Evolutionary conservation across 1,284 basidiomycete genomes (phyloP).

Genomic region (Ceratobasidium sp.): DNA sequence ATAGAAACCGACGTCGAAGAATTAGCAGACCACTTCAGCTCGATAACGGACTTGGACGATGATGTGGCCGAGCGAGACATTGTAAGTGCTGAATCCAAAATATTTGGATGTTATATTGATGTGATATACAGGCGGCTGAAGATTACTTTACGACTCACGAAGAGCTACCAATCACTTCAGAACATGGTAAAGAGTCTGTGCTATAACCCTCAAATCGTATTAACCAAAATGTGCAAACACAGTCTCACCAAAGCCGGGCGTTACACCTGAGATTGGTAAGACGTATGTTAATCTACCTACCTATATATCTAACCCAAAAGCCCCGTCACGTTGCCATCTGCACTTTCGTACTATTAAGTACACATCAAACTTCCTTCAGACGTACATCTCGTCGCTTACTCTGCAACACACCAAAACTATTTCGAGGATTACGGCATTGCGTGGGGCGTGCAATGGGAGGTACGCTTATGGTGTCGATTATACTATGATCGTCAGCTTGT

Average conservation of each 20-base stretch:
- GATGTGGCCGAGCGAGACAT: neutral
- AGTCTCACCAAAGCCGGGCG: too few relatives aligned
- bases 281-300: neutral
- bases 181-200: too few relatives aligned
- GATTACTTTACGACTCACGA: too few relatives aligned
- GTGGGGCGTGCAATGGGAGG: slow-evolving; percentile 46
- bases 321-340: neutral
- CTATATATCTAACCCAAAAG: neutral
- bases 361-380: neutral
- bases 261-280: neutral
- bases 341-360: neutral
- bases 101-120: too few relatives aligned
- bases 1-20: slow-evolving; percentile 10
- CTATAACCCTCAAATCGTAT: too few relatives aligned
- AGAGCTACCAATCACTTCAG: too few relatives aligned
- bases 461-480: slow-evolving; percentile 24
- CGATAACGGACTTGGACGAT: slow-evolving; percentile 9
- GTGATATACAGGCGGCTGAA: too few relatives aligned
- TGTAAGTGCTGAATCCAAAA: too few relatives aligned
- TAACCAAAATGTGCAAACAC: too few relatives aligned
- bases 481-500: neutral
- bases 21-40: neutral
- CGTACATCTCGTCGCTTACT: slow-evolving; percentile 27
- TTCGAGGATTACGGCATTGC: slow-evolving; percentile 37
- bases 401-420: slow-evolving; percentile 3